Evolutionary conservation across 2,329 filamentous ascomycete genomes (phyloP).

Genomic region (Colletotrichum trifolii): DNA sequence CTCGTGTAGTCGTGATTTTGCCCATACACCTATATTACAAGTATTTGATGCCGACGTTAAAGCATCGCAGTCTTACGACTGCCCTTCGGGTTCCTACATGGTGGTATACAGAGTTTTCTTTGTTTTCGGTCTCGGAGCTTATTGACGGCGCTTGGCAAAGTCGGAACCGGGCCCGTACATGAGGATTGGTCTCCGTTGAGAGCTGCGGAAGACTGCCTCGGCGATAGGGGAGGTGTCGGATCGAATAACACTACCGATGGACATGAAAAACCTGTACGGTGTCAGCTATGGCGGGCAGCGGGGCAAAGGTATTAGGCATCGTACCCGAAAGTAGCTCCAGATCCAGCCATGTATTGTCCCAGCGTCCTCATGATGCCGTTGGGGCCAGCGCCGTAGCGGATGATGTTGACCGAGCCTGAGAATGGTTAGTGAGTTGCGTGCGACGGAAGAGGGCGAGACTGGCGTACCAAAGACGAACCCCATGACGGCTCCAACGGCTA

Average conservation of each 20-base stretch:
- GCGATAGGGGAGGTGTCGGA: conserved; percentile 85
- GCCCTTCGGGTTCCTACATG: conserved; percentile 23
- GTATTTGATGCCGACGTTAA: conserved; percentile 26
- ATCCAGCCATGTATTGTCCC: conserved; percentile 96
- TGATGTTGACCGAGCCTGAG: conserved; percentile 89
- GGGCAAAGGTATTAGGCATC: conserved; percentile 39
- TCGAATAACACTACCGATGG: conserved; percentile 95
- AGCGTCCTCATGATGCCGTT: conserved; percentile 95
- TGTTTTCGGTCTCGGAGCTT: not conserved
- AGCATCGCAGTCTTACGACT: conserved; percentile 16
- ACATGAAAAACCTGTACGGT: conserved; percentile 87
- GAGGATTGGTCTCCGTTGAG: conserved; percentile 80
- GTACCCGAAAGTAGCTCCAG: conserved; percentile 95
- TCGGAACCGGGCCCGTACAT: conserved; percentile 54
- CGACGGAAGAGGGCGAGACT: conserved; percentile 8
- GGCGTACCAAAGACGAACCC: conserved; percentile 93
- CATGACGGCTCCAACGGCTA: conserved; percentile 95
- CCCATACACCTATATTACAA: conserved; percentile 34
- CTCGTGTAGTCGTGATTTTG: conserved; percentile 33
- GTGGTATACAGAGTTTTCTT: conserved; percentile 28
- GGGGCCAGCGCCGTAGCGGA: conserved; percentile 91
- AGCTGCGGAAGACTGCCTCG: conserved; percentile 79
- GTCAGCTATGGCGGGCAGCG: not conserved
- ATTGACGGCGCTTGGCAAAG: conserved; percentile 37
- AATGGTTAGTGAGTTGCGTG: conserved; percentile 6